Percentiles rank a stretch among this genome's conserved stretches.
Conservation (phyloP, 1,284 basidiomycete genomes). For the Cutaneotrichosporon cyanovorans region DNA sequence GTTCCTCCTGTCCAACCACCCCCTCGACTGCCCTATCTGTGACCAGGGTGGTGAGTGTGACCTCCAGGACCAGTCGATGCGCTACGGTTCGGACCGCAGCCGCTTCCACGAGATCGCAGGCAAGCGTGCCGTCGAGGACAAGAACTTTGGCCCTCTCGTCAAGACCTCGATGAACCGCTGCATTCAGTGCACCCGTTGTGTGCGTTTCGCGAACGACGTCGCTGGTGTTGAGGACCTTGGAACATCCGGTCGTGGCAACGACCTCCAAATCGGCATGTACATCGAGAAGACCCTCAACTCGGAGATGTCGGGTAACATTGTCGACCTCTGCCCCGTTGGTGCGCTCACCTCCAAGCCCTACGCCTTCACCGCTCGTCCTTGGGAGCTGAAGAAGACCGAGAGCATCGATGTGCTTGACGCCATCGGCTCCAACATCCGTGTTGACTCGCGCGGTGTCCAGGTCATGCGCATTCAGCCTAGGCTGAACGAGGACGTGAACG, state of each 20-base stretch:
- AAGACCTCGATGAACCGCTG: slow-evolving; percentile 99
- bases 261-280: slow-evolving; percentile 98
- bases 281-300: slow-evolving; percentile 97
- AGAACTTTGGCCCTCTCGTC: slow-evolving; percentile 94
- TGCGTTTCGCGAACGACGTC: slow-evolving; percentile 97
- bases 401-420: slow-evolving; percentile 96
- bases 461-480: slow-evolving; percentile 97
- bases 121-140: slow-evolving; percentile 97
- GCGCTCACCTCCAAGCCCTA: slow-evolving; percentile 97
- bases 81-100: slow-evolving; percentile 93
- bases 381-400: slow-evolving; percentile 99
- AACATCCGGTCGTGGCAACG: slow-evolving; percentile 94
- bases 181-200: slow-evolving; percentile 98
- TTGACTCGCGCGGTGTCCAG: slow-evolving; percentile 90
- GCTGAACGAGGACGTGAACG: slow-evolving; percentile 96
- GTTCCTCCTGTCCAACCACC: slow-evolving; percentile 94
- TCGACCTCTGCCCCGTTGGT: slow-evolving; percentile 92
- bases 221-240: slow-evolving; percentile 97
- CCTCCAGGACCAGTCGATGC: slow-evolving; percentile 99
- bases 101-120: slow-evolving; percentile 97
- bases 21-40: slow-evolving; percentile 95
- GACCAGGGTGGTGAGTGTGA: slow-evolving; percentile 99
- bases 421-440: slow-evolving; percentile 93
- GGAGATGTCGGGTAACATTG: slow-evolving; percentile 93
- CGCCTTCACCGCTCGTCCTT: slow-evolving; percentile 92